Base-by-base conservation (phyloP, 345 rosid genomes). In the Syzygium grande region DNA sequence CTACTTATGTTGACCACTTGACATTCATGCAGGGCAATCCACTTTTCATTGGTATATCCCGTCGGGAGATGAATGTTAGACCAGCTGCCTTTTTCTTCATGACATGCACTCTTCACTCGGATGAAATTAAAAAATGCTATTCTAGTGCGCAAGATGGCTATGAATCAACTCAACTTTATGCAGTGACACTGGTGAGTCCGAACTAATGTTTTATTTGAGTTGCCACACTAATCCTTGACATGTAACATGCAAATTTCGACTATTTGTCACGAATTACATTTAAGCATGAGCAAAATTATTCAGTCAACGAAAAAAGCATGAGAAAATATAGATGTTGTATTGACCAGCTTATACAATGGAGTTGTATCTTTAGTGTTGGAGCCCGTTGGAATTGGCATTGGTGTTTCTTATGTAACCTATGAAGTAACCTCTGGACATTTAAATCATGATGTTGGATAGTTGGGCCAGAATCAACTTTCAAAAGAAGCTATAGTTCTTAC, bases 11-110 rank as follows among this genome's bases (percentile, higher is more conserved):
- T 21, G 41, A 43, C 87, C 30, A 27, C 52, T 87, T 78, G 85
- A n/a, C 46, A 85, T 86, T 89, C 85, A 85, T 77, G 90, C 96
- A 97, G 98, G 88, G 93, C 84, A 65, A 84, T 80, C 95, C 97
- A 34, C 92, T 93, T 89, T 92, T 96, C 77, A 94, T 96, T 7
- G 99, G 99, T 84, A 86, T 97, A 89, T 94, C 99, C 68, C 91
- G 94, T 46, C 93, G 99, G 92, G 91, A 88, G 89, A 88, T 95
- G 91, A 96, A 97, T 89, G 98, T 91, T 52, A 93, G 99, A 86
- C 98, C 99, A 83, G 88, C 98, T 91, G 94, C 95, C 78, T 97
- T 96, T 94, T 96, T 96, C 97, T 94, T 89, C 86, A 88, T 96
- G 91, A 94, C 91, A 90, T 95, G 99, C 89, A 89, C 89, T 88